Evolutionary conservation across 495 filamentous ascomycete species (phyloP).

Genomic region (Gamarada debralockiae): DNA sequence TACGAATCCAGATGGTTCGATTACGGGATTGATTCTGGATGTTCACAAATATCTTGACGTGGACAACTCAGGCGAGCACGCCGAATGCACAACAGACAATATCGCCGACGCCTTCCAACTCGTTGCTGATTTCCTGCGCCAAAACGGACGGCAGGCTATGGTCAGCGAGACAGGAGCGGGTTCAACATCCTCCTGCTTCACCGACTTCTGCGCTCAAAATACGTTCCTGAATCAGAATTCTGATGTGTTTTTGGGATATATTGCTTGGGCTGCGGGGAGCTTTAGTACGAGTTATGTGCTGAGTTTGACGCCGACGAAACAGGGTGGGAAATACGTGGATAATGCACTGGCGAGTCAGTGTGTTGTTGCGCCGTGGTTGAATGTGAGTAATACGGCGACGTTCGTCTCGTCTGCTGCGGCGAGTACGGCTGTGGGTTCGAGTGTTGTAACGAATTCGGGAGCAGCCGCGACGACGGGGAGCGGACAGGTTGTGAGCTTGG

Average conservation of each 20-base stretch:
- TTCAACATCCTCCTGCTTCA: conserved; percentile 29
- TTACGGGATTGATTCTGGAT: conserved; percentile 51
- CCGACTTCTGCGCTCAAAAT: conserved; percentile 43
- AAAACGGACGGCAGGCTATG: conserved; percentile 45
- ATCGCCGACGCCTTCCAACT: conserved; percentile 42
- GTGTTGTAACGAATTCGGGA: too few species aligned
- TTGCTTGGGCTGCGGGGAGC: conserved; percentile 45
- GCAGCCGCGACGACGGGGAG: too few species aligned
- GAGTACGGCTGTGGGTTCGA: neutral
- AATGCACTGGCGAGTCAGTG: conserved; percentile 37
- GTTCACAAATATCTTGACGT: conserved; percentile 54
- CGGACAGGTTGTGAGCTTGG: too few species aligned
- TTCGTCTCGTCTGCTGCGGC: neutral
- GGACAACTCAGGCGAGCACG: conserved; percentile 50
- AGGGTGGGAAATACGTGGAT: conserved; percentile 27
- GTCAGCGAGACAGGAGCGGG: conserved; percentile 55
- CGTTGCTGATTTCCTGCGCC: conserved; percentile 38
- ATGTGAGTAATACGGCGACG: neutral
- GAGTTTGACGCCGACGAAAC: conserved; percentile 38
- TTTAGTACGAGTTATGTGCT: conserved; percentile 42
- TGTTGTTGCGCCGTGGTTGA: conserved; percentile 29
- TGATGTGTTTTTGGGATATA: conserved; percentile 48
- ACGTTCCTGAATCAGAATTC: conserved; percentile 42
- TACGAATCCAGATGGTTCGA: conserved; percentile 50
- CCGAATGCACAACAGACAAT: conserved; percentile 50